Evolutionary conservation across 495 filamentous ascomycete genomes (phyloP).

Genomic region (Emericellopsis terricola): DNA sequence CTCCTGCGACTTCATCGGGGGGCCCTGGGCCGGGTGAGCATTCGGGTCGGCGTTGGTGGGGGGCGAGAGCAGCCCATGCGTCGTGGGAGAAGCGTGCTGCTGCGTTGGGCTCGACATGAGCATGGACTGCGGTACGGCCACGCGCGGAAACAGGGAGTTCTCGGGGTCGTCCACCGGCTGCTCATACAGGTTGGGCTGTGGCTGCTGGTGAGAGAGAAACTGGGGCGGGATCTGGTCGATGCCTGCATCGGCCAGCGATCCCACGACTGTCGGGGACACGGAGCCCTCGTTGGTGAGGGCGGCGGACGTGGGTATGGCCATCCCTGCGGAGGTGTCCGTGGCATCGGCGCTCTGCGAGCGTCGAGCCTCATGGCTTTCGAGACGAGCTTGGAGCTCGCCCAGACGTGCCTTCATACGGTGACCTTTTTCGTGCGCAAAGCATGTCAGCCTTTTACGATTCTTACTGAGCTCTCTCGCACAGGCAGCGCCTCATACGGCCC

Average conservation of each 20-base stretch:
- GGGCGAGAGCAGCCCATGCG: background rate
- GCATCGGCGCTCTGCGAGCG: background rate
- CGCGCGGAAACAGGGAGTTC: no score
- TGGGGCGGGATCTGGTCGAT: background rate
- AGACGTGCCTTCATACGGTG: constrained; percentile 3
- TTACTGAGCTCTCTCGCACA: background rate
- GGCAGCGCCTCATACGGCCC: no score
- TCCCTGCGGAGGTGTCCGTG: no score
- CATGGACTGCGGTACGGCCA: no score
- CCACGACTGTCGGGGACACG: background rate
- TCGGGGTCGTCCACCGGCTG: background rate
- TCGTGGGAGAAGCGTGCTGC: background rate
- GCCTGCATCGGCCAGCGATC: background rate
- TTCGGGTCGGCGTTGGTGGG: background rate
- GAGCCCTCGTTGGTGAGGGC: background rate
- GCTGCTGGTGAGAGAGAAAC: background rate
- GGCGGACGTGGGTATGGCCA: background rate
- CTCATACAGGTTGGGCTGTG: background rate
- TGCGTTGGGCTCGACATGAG: background rate
- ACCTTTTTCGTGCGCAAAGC: background rate
- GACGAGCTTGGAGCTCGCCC: constrained; percentile 2
- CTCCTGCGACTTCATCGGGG: no score
- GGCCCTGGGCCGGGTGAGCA: no score
- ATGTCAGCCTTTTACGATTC: background rate
- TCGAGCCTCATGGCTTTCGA: constrained; percentile 1